Conservation (phyloP, 2,329 filamentous ascomycete species). For the Monilinia polystroma region DNA sequence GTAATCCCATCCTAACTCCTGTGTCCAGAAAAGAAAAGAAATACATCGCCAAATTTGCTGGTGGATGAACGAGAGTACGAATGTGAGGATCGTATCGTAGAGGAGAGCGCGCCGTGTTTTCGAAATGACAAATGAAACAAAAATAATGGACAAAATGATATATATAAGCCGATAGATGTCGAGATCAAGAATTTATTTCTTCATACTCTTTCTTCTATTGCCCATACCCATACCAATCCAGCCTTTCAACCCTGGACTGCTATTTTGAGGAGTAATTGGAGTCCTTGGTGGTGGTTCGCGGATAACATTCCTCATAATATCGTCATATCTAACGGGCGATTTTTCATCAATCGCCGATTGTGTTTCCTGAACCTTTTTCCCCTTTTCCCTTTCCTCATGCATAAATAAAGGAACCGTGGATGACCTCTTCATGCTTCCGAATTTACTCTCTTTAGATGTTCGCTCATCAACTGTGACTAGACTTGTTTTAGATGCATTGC, state of each 20-base stretch:
- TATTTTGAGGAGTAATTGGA: conserved; percentile 7
- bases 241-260: conserved; percentile 16
- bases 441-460: conserved; percentile 13
- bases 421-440: conserved; percentile 16
- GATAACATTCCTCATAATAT: conserved; percentile 30
- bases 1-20: conserved; percentile 13
- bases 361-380: conserved; percentile 2
- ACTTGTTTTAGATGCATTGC: conserved; percentile 19
- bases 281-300: conserved; percentile 26
- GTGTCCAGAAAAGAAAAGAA: background rate
- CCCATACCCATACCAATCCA: conserved; percentile 23
- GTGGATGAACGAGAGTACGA: conserved; percentile 11
- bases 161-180: background rate
- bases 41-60: background rate
- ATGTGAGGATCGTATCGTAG: conserved; percentile 11
- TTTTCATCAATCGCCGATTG: conserved; percentile 20
- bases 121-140: conserved; percentile 14
- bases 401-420: conserved; percentile 8
- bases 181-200: conserved; percentile 10
- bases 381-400: conserved; percentile 4
- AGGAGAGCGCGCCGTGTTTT: background rate
- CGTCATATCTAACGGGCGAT: conserved; percentile 28
- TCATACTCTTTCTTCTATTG: conserved; percentile 30
- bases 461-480: conserved; percentile 16
- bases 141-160: background rate